Percentiles rank a stretch among this genome's conserved stretches.
phyloP scores from a whole-genome alignment of 2,329 filamentous ascomycete species.

The Chrysosporium keratinophilum region DNA sequence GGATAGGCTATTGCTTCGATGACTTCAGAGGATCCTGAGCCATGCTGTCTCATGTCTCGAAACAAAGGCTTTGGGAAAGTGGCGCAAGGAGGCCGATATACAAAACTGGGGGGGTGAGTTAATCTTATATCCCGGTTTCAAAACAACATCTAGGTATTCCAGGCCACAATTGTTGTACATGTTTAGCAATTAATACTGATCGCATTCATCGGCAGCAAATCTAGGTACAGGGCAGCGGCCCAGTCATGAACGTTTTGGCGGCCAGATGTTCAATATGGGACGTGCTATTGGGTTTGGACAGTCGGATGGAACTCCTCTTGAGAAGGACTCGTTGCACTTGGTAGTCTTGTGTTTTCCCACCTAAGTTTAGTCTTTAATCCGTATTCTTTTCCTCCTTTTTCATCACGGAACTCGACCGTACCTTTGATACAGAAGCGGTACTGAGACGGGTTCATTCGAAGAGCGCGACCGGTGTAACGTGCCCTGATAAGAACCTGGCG shows the following conservation, averaged over 20 bases:
- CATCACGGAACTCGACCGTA: neutral
- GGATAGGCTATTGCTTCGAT: constrained; percentile 69
- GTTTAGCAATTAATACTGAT: neutral
- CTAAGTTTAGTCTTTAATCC: neutral
- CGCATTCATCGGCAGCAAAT: neutral
- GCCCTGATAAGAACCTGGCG: too few species aligned
- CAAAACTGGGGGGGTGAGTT: constrained; percentile 23
- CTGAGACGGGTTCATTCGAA: too few species aligned
- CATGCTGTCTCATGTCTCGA: constrained; percentile 81
- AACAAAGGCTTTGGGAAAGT: constrained; percentile 45
- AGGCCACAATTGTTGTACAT: neutral
- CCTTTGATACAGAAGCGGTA: too few species aligned
- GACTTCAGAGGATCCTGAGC: constrained; percentile 63
- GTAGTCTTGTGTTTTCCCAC: neutral
- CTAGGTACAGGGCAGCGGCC: constrained; percentile 9
- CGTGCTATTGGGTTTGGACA: neutral
- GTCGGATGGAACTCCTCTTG: neutral
- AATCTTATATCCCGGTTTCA: neutral
- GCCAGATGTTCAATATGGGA: neutral
- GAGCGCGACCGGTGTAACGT: too few species aligned
- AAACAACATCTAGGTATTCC: neutral
- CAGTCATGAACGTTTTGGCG: constrained; percentile 1
- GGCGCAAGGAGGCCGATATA: constrained; percentile 38
- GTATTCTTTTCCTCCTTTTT: neutral
- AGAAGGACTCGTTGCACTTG: neutral